Evolutionary conservation across 192 early-diverging fungal species (phyloP), one percentile per base, ranked within the genome.

Genomic region (Coemansia erecta): DNA sequence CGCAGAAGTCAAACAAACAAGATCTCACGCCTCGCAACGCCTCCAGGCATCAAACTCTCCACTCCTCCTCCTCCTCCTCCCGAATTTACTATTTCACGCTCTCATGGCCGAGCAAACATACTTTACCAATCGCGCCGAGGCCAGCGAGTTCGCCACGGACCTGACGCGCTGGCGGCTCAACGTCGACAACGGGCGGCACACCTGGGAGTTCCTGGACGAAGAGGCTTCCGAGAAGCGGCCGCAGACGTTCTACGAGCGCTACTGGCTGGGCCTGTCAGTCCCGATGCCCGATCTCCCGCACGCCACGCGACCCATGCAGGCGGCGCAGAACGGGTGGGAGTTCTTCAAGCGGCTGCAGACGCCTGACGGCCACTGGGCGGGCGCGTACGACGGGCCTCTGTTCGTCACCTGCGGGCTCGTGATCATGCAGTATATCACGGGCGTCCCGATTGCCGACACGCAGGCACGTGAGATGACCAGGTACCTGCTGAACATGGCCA

Each of bases 301-400:
- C 23, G 81, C 94, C 7, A 77, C 61, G 41, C 93, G 88, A 9
- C 85, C 93, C 0, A 60, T 88, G 24, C 88, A 94, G 53, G 76
- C 89, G 19, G 94, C 94, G n/a, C 83, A 85, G 19, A 97, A 94
- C 67, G 94, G 94, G n/a, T 90, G 91, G 71, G 84, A 85, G 64
- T 99, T 98, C 77, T 94, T 87, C 66, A 82, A 85, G 58, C 77
- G 81, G 18, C 83, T 97, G 24, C 97, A 99, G 69, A 94, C 91
- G 7, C 83, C 84, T 33, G 93, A 95, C 61, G 97, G 97, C 7
- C 94, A 97, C 81, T 99, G 91, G 88, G 89, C 90, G 2, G 95
- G 94, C 41, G 91, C 94, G 56, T 98, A 97, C 79, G 95, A 93
- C 59, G 97, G 97, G 2, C 97, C 97, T 35, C 90, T 98, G 89